Evolutionary conservation across 2,329 filamentous ascomycete species (phyloP), one percentile per base, ranked within the genome.

Genomic region (Sporothrix pallida): DNA sequence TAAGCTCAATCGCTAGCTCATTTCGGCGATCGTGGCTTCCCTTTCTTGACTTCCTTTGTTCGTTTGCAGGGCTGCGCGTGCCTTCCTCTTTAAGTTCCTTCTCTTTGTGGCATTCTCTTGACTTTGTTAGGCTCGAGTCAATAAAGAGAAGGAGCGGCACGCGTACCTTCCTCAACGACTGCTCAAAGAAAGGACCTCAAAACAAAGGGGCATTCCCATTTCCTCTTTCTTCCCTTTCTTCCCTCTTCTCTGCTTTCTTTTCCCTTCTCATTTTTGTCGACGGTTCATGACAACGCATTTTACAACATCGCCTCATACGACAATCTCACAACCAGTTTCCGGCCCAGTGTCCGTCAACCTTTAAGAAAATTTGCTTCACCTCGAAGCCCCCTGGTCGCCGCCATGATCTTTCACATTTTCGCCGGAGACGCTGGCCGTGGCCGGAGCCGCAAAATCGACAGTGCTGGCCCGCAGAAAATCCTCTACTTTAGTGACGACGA

Each of bases 401-500:
- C 48, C 23, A 73, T 68, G 68, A 60, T 60, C 13, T 71, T 37
- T 62, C 44, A 48, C 8, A 31, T 54, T 6, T 67, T 71, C 15
- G 13, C 67, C 26, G 15, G 44, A 26, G 31, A 44, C 44, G 23
- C 8, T 6, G 52, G 58, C 48, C 65, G 42, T 58, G 31, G 31
- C 20, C 31, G 20, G 5, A 48, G 37, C 12, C 12, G 37, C 68
- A 58, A 20, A n/a, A 54, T 20, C 37, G n/a, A 12, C n/a, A 46
- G 52, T 12, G 31, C 62, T 7, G n/a, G 4, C 8, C 12, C 17
- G 31, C 69, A 46, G 23, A 73, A 73, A 17, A 44, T 54, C 17
- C 42, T 71, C 50, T 70, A 73, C 42, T 73, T 70, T 26, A 71
- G 58, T 15, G 72, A 73, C 56, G 72, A 70, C 37, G 69, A 71